These are phyloP conservation scores for Phoenix dactylifera DNA, from an alignment of 176 grass and related monocot species.

Conservation along the genomic window DNA sequence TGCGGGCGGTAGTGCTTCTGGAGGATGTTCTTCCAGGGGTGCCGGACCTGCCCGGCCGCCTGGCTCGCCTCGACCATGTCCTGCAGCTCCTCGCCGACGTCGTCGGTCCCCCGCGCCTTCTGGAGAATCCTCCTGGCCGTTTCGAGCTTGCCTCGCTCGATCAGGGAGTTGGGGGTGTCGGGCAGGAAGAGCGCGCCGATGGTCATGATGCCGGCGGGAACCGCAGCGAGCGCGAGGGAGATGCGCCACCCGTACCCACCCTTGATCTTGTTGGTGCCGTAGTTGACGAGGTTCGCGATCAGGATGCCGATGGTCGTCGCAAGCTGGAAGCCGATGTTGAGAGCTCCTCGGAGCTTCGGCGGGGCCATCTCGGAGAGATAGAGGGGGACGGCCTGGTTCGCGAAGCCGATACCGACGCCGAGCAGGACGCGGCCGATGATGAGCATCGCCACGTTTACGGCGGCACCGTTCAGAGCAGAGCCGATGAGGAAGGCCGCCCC, in stretches of 20 bases:
- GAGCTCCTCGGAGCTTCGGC: not conserved
- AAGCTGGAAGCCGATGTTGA: slow-evolving; percentile 16
- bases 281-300: slow-evolving; percentile 12
- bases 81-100: slow-evolving; percentile 10
- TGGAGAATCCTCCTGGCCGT: not conserved
- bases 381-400: slow-evolving; percentile 18
- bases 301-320: slow-evolving; percentile 2
- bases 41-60: not conserved
- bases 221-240: not conserved
- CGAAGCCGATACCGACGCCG: slow-evolving; percentile 2
- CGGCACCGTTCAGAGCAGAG: slow-evolving; percentile 1
- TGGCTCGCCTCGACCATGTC: slow-evolving; percentile 12
- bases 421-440: slow-evolving; percentile 14
- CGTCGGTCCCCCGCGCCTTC: slow-evolving; percentile 4
- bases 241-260: slow-evolving; percentile 13
- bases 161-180: slow-evolving; percentile 16
- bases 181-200: slow-evolving; percentile 8
- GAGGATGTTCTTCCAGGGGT: slow-evolving; percentile 6
- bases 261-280: not conserved
- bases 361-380: slow-evolving; percentile 23
- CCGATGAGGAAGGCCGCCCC: slow-evolving; percentile 5
- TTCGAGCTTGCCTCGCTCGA: not conserved
- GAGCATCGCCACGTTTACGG: slow-evolving; percentile 5
- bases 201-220: slow-evolving; percentile 1
- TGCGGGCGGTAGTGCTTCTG: slow-evolving; percentile 7